A percentile compares a stretch with the other conserved stretches of the same genome.
These are phyloP conservation scores for Fusarium lateritium DNA, from an alignment of 2,329 filamentous ascomycete species.

Conservation along the genomic window DNA sequence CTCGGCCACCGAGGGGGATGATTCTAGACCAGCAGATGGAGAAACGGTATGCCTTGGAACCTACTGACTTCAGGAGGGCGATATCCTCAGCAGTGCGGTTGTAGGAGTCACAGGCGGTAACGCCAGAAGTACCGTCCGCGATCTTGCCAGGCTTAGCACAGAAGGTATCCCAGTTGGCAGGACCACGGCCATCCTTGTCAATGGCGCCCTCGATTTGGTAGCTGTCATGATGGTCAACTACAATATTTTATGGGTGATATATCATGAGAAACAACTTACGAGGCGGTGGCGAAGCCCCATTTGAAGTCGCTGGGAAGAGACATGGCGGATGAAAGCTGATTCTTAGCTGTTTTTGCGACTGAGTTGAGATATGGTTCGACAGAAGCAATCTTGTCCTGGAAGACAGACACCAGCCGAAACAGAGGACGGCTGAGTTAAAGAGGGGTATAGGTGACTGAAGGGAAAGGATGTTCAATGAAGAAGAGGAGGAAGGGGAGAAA, in stretches of 20 bases:
- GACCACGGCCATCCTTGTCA: conserved; percentile 81
- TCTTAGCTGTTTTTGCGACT: conserved; percentile 14
- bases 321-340: conserved; percentile 24
- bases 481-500: conserved; percentile 9
- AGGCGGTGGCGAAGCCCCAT: conserved; percentile 86
- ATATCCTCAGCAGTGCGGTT: conserved; percentile 85
- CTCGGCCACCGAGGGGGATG: conserved; percentile 86
- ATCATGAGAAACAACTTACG: conserved; percentile 62
- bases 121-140: conserved; percentile 81
- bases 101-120: conserved; percentile 89
- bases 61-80: conserved; percentile 79
- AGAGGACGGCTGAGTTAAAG: conserved; percentile 6
- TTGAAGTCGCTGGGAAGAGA: conserved; percentile 77
- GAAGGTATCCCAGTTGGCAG: conserved; percentile 94
- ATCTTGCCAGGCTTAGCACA: conserved; percentile 86
- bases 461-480: conserved; percentile 11
- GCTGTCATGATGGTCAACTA: conserved; percentile 61
- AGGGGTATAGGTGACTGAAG: conserved; percentile 5
- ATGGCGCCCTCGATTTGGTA: conserved; percentile 89
- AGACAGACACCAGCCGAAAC: conserved; percentile 16
- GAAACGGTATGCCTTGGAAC: conserved; percentile 84
- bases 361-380: conserved; percentile 8
- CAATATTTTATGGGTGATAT: conserved; percentile 28
- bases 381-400: conserved; percentile 7
- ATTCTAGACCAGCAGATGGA: conserved; percentile 89